Base-by-base conservation (phyloP, 768 basidiomycete species). In the Leccinum longicurvipes region DNA sequence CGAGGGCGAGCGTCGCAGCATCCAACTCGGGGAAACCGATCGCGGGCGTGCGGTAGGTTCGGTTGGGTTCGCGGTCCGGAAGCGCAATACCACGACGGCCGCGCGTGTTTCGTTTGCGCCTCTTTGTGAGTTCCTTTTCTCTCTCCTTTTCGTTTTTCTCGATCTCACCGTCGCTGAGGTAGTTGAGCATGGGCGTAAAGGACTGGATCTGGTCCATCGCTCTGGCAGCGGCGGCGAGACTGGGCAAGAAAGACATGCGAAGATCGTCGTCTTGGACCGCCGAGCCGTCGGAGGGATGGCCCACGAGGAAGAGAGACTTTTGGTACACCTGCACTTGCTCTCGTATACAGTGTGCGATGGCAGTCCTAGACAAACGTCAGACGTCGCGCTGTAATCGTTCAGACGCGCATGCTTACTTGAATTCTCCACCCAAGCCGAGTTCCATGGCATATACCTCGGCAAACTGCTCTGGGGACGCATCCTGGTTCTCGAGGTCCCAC, bases 241-340 rank as follows among this genome's bases (percentile, higher is more conserved):
- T 81, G 0, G 96, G 93, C 4, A 98, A 77, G 78, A 98, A 91
- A 8, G 93, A 85, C 70, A 85, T 82, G 42, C 91, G 86, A 27
- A 99, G 83, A 53, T 99, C 97, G 53, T 97, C 94, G 65, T 98
- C 94, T 63, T 84, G 84, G 8, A 96, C 79, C 8, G 78, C 68
- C 0, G 85, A 80, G 2, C 92, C 91, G 62, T 93, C 90, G 6
- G 87, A 83, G 4, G 89, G 84, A 67, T 96, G 91, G 1, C 93
- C 91, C 53, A 94, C 84, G 32, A 96, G 81, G 79, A 91, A 91
- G 17, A 98, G 81, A 0, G 91, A 95, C 68, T 94, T 93, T 70
- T 92, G 88, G 74, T 93, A 93, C 2, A 87, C 83, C 57, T 94
- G 87, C 7, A 94, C 82, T 75, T 99, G 97, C 70, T 99, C 97